Evolutionary conservation across 2,329 filamentous ascomycete species (phyloP), one percentile per base, ranked within the genome.

Genomic region (Colletotrichum camelliae): DNA sequence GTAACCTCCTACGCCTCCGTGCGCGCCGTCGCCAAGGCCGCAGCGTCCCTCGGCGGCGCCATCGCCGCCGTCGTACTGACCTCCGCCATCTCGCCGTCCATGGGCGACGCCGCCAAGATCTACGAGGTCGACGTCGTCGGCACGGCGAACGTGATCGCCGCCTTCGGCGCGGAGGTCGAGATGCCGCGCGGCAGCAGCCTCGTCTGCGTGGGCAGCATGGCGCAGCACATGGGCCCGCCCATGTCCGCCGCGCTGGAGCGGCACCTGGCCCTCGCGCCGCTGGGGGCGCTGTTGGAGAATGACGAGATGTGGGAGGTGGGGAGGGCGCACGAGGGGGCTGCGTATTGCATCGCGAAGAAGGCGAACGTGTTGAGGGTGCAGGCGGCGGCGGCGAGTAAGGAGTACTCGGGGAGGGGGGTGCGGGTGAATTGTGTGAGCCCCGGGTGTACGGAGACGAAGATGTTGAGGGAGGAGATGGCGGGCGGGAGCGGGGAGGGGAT

Each of bases 381-480:
- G 58, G 72, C 72, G 1, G 72, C 72, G 13, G 67, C 72, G 2
- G 58, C 43, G 16, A 58, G 57, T 6, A 24, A 43, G 12, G 60
- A 21, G 43, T 70, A 39, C 13, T 58, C 58, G 8, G 27, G 33
- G 6, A 29, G 10, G 5, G 72, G 66, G 5, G 48, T 65, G 27
- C 6, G 72, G n/a, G 72, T 74, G 31, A 70, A 70, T 0, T 64
- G 58, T 12, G 72, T 70, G 12, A 70, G 67, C 15, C 72, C 72
- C 1, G 72, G 72, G 7, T 37, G 35, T 33, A 74, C 58, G 12
- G 67, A 70, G 31, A 74, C 72, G 27, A 70, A 64, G 8, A 74
- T 70, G 72, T n/a, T 74, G 58, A 27, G 27, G 67, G 60, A 13
- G 31, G 72, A 74, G 43, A 65, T 48, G 71, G 55, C 43, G 29